phyloP scores from a whole-genome alignment of 129 eudicot genomes.

The Glebionis coronaria region DNA sequence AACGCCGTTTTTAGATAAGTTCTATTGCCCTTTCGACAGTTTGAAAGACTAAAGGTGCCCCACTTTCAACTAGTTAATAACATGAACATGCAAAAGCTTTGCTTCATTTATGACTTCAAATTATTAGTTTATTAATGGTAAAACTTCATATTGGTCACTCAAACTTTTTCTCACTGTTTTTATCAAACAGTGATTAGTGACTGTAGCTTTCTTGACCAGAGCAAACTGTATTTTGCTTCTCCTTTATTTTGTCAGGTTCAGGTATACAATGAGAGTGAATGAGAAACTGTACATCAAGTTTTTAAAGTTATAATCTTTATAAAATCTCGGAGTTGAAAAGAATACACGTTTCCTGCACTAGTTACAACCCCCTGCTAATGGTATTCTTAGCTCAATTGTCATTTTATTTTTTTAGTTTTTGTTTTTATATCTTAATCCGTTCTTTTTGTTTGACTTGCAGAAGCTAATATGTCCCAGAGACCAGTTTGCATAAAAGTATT shows the following conservation, averaged over 20 bases:
- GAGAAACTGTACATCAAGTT: no score
- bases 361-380: constrained; percentile 64
- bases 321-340: no score
- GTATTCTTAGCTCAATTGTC: constrained; percentile 29
- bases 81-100: constrained; percentile 25
- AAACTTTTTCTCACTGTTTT: constrained; percentile 22
- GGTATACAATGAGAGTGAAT: constrained; percentile 34
- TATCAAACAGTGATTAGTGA: constrained; percentile 24
- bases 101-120: constrained; percentile 24
- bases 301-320: no score
- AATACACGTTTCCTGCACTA: constrained; percentile 33
- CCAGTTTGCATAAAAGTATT: not conserved
- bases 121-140: no score
- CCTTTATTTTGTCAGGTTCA: constrained; percentile 24
- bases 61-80: constrained; percentile 47
- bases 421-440: not conserved
- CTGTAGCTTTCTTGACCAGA: constrained; percentile 27
- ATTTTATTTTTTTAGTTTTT: not conserved
- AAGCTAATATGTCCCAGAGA: constrained; percentile 1
- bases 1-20: not conserved
- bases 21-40: not conserved
- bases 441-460: not conserved
- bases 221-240: not conserved
- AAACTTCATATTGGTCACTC: constrained; percentile 28
- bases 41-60: constrained; percentile 64